Percentiles rank a stretch among this genome's conserved stretches.
phyloP scores from a whole-genome alignment of 1,139 yeast genomes.

The Kodamaea alishanica region DNA sequence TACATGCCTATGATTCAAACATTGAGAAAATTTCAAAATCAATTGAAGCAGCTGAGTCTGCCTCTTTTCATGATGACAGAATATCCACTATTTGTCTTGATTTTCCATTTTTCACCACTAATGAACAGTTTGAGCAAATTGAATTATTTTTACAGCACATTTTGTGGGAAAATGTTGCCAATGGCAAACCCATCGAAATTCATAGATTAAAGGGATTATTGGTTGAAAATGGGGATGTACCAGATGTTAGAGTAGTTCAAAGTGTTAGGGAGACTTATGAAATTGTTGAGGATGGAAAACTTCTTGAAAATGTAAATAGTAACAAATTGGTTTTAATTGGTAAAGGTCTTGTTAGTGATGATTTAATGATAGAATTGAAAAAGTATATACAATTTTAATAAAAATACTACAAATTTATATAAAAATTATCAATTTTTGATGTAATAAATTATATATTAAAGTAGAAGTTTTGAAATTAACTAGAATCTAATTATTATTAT shows the following conservation, averaged over 20 bases:
- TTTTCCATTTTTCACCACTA: slow-evolving; percentile 42
- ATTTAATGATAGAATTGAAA: slow-evolving; percentile 25
- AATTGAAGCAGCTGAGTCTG: slow-evolving; percentile 13
- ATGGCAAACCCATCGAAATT: slow-evolving; percentile 52
- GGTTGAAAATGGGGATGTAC: slow-evolving; percentile 23
- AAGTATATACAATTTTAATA: slow-evolving; percentile 12
- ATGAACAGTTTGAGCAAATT: slow-evolving; percentile 34
- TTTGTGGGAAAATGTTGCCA: slow-evolving; percentile 60
- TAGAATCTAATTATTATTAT: too few species aligned
- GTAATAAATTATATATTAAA: too few species aligned
- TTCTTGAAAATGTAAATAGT: slow-evolving; percentile 33
- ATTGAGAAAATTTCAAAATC: slow-evolving; percentile 25
- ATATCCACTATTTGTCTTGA: slow-evolving; percentile 60
- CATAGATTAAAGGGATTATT: slow-evolving; percentile 82
- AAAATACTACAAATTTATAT: not conserved
- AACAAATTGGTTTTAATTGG: slow-evolving; percentile 82
- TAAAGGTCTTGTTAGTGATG: slow-evolving; percentile 45
- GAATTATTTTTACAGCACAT: slow-evolving; percentile 63
- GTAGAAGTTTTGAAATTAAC: too few species aligned
- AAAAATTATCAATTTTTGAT: too few species aligned
- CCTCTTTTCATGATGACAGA: slow-evolving; percentile 44
- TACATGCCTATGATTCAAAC: slow-evolving; percentile 72
- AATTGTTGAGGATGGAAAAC: slow-evolving; percentile 50
- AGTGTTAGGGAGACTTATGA: slow-evolving; percentile 94
- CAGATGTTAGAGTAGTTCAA: slow-evolving; percentile 66